These are phyloP conservation scores for Yamadazyma philogaea DNA, from an alignment of 805 yeast species.

Conservation along the genomic window DNA sequence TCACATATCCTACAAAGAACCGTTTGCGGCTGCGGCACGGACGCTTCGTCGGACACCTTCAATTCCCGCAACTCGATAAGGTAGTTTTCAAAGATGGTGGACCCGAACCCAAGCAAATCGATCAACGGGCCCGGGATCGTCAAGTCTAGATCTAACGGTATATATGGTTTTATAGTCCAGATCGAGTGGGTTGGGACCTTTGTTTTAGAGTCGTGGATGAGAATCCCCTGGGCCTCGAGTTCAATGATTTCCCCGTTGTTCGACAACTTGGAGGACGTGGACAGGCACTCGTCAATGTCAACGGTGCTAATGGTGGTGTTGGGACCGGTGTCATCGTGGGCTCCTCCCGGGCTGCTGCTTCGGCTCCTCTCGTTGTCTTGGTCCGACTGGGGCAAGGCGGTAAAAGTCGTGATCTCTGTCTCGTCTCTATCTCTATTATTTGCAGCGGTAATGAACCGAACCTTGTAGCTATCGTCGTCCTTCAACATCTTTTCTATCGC, in stretches of 20 bases:
- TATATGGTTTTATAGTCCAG: slow-evolving; percentile 87
- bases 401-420: slow-evolving; percentile 23
- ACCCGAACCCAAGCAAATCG: slow-evolving; percentile 84
- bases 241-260: slow-evolving; percentile 65
- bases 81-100: slow-evolving; percentile 76
- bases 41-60: slow-evolving; percentile 59
- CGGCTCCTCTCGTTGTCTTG: slow-evolving; percentile 5
- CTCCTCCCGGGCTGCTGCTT: background rate
- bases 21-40: slow-evolving; percentile 74
- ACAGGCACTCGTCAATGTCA: background rate
- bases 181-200: slow-evolving; percentile 73
- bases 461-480: slow-evolving; percentile 76
- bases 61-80: slow-evolving; percentile 60
- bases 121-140: slow-evolving; percentile 68
- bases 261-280: slow-evolving; percentile 27
- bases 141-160: slow-evolving; percentile 58
- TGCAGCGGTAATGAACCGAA: slow-evolving; percentile 62
- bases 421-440: slow-evolving; percentile 18
- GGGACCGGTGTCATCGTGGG: background rate
- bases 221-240: slow-evolving; percentile 90
- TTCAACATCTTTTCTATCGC: slow-evolving; percentile 68
- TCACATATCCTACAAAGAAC: slow-evolving; percentile 93
- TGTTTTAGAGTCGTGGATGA: slow-evolving; percentile 61
- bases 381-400: slow-evolving; percentile 22
- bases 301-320: background rate